phyloP scores from a whole-genome alignment of 257 asterid genomes.

The Solanum sitiens region DNA sequence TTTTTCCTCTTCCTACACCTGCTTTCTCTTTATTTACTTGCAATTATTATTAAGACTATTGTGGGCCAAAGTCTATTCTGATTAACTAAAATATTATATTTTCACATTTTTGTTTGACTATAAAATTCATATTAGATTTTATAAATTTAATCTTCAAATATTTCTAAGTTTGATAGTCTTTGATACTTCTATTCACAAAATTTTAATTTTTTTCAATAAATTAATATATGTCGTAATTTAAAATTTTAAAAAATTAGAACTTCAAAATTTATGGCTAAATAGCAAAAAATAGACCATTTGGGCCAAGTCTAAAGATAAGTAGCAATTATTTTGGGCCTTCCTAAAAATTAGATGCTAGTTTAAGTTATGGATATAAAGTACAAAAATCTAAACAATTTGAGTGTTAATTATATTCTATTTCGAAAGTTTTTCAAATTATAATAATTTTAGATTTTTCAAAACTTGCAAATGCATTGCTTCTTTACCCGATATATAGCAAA shows the following conservation, averaged over 20 bases:
- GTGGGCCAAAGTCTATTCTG: neutral
- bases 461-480: neutral
- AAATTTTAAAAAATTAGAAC: neutral
- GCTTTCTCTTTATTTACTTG: neutral
- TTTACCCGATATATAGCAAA: neutral
- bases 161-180: neutral
- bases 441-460: no score
- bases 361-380: neutral
- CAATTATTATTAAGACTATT: neutral
- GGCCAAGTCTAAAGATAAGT: neutral
- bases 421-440: neutral
- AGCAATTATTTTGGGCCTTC: neutral
- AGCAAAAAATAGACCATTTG: neutral
- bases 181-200: no score
- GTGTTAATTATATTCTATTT: no score
- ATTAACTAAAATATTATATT: no score
- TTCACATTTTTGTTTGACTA: no score
- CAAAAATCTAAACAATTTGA: no score
- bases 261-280: neutral
- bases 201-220: no score
- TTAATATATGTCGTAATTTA: no score
- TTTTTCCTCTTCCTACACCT: neutral
- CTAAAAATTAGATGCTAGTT: neutral
- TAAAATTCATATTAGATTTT: neutral
- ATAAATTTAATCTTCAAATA: no score